These are phyloP conservation scores for Drechslerella coelobrocha DNA, from an alignment of 2,329 filamentous ascomycete species.

Conservation along the genomic window DNA sequence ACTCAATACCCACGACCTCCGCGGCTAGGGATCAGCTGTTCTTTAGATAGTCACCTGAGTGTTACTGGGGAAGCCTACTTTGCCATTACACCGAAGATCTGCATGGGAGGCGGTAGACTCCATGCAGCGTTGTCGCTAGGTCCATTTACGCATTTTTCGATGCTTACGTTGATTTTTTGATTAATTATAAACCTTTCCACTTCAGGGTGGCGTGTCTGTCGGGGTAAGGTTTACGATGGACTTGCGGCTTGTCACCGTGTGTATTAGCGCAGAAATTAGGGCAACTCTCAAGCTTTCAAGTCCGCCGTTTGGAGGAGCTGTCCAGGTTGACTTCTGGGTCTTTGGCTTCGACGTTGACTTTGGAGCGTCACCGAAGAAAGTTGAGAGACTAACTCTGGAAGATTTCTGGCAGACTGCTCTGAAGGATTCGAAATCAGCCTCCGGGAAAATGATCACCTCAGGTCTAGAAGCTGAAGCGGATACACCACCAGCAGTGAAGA, in stretches of 20 bases:
- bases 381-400: background rate
- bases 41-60: slow-evolving; percentile 54
- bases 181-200: slow-evolving; percentile 59
- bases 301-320: slow-evolving; percentile 55
- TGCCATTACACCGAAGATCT: slow-evolving; percentile 61
- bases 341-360: slow-evolving; percentile 55
- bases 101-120: slow-evolving; percentile 60
- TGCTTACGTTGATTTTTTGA: slow-evolving; percentile 59
- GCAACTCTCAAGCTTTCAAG: slow-evolving; percentile 56
- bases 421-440: slow-evolving; percentile 3
- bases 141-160: slow-evolving; percentile 59
- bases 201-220: slow-evolving; percentile 57
- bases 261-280: slow-evolving; percentile 55
- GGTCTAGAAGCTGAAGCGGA: background rate
- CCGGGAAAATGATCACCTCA: background rate
- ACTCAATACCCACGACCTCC: slow-evolving; percentile 58
- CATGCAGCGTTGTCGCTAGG: slow-evolving; percentile 56
- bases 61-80: slow-evolving; percentile 61
- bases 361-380: slow-evolving; percentile 43
- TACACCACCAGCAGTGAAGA: too few species aligned
- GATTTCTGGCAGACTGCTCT: background rate
- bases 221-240: slow-evolving; percentile 52
- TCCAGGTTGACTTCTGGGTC: slow-evolving; percentile 57
- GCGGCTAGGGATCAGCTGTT: slow-evolving; percentile 59
- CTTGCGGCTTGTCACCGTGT: slow-evolving; percentile 54